These are phyloP conservation scores for Penicillium sp. DNA, from an alignment of 2,329 filamentous ascomycete genomes.

Conservation along the genomic window DNA sequence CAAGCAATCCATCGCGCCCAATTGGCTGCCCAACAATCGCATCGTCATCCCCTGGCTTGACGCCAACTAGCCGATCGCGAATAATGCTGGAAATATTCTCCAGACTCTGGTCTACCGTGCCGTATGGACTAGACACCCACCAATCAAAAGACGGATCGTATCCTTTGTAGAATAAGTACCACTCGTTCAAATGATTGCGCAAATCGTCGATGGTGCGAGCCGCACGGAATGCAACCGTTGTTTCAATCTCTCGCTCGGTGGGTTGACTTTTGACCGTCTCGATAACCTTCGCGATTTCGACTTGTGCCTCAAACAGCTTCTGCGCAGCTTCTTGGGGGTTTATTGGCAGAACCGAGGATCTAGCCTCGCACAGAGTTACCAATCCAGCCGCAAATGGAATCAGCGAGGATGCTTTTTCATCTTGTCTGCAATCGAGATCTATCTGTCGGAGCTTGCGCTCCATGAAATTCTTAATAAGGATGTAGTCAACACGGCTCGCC, in stretches of 20 bases:
- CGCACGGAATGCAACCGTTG: conserved; percentile 52
- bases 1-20: conserved; percentile 55
- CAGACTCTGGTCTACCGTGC: conserved; percentile 37
- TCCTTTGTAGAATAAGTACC: conserved; percentile 56
- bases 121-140: conserved; percentile 58
- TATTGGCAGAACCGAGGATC: conserved; percentile 51
- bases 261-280: conserved; percentile 38
- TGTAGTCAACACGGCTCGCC: conserved; percentile 40
- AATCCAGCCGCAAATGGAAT: conserved; percentile 53
- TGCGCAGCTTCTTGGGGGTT: conserved; percentile 50
- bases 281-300: conserved; percentile 38
- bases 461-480: conserved; percentile 55
- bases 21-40: conserved; percentile 63
- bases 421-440: conserved; percentile 39
- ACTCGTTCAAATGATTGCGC: conserved; percentile 50
- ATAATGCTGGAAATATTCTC: conserved; percentile 43
- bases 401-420: conserved; percentile 39
- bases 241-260: conserved; percentile 25
- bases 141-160: conserved; percentile 63
- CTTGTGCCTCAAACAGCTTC: conserved; percentile 43
- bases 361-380: conserved; percentile 52
- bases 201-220: conserved; percentile 50
- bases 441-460: conserved; percentile 37
- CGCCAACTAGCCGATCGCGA: conserved; percentile 51
- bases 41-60: conserved; percentile 49